Evolutionary conservation across 768 basidiomycete species (phyloP).

Genomic region (Leccinum broughii): DNA sequence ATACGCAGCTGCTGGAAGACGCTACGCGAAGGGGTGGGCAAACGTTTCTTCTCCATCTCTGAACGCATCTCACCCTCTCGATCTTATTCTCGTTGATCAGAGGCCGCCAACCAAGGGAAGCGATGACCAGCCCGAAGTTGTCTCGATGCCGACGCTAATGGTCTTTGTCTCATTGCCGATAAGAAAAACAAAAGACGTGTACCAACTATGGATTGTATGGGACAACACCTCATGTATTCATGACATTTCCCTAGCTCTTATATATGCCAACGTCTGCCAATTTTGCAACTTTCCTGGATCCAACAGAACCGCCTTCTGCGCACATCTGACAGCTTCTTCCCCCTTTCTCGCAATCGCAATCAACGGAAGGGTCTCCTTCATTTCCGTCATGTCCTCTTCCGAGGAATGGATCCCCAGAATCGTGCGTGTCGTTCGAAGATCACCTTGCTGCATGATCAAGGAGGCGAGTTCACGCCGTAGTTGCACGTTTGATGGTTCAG

Average conservation of each 20-base stretch:
- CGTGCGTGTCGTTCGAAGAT: slow-evolving; percentile 45
- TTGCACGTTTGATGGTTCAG: slow-evolving; percentile 53
- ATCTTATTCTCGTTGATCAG: slow-evolving; percentile 23
- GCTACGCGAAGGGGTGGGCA: slow-evolving; percentile 88
- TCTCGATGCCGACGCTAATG: neutral
- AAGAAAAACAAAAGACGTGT: neutral
- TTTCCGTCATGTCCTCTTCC: slow-evolving; percentile 37
- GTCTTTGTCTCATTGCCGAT: neutral
- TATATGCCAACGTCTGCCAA: slow-evolving; percentile 65
- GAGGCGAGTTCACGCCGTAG: slow-evolving; percentile 55
- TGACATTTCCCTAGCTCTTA: slow-evolving; percentile 34
- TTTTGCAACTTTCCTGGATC: slow-evolving; percentile 43
- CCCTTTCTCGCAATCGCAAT: slow-evolving; percentile 46
- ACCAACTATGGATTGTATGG: neutral
- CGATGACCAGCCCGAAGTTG: slow-evolving; percentile 25
- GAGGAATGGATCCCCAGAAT: slow-evolving; percentile 39
- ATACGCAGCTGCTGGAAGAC: slow-evolving; percentile 94
- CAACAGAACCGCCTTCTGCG: slow-evolving; percentile 66
- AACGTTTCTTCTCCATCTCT: neutral
- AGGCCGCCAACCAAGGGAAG: slow-evolving; percentile 43
- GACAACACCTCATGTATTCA: slow-evolving; percentile 19
- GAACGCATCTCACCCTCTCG: slow-evolving; percentile 4
- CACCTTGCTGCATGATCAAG: slow-evolving; percentile 51
- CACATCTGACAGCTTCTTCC: slow-evolving; percentile 40
- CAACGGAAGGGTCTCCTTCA: slow-evolving; percentile 47